Evolutionary conservation across 805 yeast species (phyloP).

Genomic region (Wickerhamomyces strasburgensis): DNA sequence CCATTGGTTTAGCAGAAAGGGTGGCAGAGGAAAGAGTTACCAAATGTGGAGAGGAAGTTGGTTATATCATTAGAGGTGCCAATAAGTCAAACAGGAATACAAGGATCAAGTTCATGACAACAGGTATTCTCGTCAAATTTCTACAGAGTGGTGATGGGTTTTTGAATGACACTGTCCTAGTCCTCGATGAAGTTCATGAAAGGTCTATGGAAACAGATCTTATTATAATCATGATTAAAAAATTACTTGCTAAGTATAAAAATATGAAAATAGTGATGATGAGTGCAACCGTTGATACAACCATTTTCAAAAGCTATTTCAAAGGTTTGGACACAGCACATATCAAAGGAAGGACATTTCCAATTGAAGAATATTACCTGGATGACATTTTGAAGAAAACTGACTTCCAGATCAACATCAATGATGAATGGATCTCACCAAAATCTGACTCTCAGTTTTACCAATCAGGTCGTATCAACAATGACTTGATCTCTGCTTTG

Average conservation of each 20-base stretch:
- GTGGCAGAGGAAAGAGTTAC: constrained; percentile 72
- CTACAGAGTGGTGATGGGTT: constrained; percentile 49
- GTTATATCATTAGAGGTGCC: constrained; percentile 89
- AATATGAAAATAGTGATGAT: constrained; percentile 70
- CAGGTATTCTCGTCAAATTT: constrained; percentile 87
- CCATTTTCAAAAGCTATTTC: constrained; percentile 65
- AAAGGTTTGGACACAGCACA: constrained; percentile 59
- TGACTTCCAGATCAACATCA: constrained; percentile 47
- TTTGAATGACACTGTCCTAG: constrained; percentile 55
- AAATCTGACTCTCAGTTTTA: constrained; percentile 63
- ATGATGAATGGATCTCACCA: constrained; percentile 45
- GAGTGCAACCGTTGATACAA: constrained; percentile 89
- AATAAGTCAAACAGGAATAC: constrained; percentile 58
- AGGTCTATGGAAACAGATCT: constrained; percentile 89
- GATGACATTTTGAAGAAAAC: constrained; percentile 57
- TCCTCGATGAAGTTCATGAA: constrained; percentile 96
- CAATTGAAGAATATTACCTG: constrained; percentile 72
- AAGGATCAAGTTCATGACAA: constrained; percentile 81
- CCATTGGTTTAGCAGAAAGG: constrained; percentile 91
- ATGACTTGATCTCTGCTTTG: constrained; percentile 59
- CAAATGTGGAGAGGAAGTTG: constrained; percentile 69
- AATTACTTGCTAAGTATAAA: constrained; percentile 39
- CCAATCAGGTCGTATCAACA: constrained; percentile 64
- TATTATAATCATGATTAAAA: constrained; percentile 69
- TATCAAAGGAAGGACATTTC: constrained; percentile 91